Percentiles rank a stretch among this genome's conserved stretches.
Conservation (phyloP, 2,329 filamentous ascomycete genomes). For the Byssochlamys sp. region DNA sequence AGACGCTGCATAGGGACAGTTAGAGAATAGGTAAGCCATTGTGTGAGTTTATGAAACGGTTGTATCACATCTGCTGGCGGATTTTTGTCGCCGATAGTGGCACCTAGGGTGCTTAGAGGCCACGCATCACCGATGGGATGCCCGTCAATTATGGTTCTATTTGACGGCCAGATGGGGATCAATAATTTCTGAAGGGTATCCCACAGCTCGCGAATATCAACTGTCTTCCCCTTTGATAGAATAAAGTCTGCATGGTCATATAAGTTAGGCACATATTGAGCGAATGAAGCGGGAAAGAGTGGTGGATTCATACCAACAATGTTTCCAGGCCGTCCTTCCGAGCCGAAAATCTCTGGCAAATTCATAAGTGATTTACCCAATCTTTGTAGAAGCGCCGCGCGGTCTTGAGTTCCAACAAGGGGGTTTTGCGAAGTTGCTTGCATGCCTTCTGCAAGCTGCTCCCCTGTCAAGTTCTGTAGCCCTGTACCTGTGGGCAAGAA, state of each 20-base stretch:
- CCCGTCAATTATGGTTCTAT: slow-evolving; percentile 34
- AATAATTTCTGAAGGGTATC: slow-evolving; percentile 35
- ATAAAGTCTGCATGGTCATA: slow-evolving; percentile 32
- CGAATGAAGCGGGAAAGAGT: not conserved
- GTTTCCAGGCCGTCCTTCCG: slow-evolving; percentile 37
- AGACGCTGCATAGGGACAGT: slow-evolving; percentile 55
- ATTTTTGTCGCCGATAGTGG: slow-evolving; percentile 7
- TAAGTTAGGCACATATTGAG: not conserved
- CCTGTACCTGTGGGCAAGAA: slow-evolving; percentile 17
- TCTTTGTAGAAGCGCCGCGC: slow-evolving; percentile 33
- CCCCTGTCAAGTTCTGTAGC: slow-evolving; percentile 24
- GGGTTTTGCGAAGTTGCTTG: slow-evolving; percentile 39
- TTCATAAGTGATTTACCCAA: slow-evolving; percentile 36
- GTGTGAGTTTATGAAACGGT: slow-evolving; percentile 45
- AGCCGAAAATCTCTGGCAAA: slow-evolving; percentile 34
- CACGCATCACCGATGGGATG: slow-evolving; percentile 43
- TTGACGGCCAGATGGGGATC: slow-evolving; percentile 42
- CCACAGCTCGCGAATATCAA: slow-evolving; percentile 38
- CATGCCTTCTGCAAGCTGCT: slow-evolving; percentile 30
- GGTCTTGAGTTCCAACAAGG: slow-evolving; percentile 38
- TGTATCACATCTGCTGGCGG: slow-evolving; percentile 29
- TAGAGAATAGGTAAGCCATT: slow-evolving; percentile 61
- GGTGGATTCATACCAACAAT: slow-evolving; percentile 35
- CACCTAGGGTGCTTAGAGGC: slow-evolving; percentile 27
- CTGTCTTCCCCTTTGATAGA: slow-evolving; percentile 14